Base-by-base conservation (phyloP, 2,329 filamentous ascomycete species). In the Drechslerella stenobrocha region DNA sequence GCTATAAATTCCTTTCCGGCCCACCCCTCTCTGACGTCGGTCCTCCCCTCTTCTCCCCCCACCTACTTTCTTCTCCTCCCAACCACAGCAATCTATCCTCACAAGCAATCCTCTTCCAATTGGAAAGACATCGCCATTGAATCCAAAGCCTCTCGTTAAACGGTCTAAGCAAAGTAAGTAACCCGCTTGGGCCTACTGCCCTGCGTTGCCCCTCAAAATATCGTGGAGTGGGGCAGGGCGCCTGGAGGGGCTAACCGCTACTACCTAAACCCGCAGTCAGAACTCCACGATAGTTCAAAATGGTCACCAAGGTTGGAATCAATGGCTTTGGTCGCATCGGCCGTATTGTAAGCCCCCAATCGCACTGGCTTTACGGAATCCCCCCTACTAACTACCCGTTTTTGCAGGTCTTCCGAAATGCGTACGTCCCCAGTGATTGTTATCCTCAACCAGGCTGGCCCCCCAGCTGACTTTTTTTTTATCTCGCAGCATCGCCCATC, bases 261-360 rank as follows among this genome's bases (percentile, higher is more conserved):
- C 15, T 23, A 3, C 34, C 22, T 7, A 20, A 8, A 23, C 45
- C 42, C 42, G 52, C 37, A 50, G 13, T 23, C 9, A 52, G 8
- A 20, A n/a, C 15, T 8, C 22, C 15, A 42, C 37, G 37, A 50
- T 53, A 47, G 35, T 48, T 47, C 47, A 72, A 71, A 67, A 73
- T 73, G 72, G 70, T 71, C 56, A 63, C 71, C 56, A 69, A 71
- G 15, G 70, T 73, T 50, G 72, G 72, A 70, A 74, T 74, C 37
- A 74, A 74, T 88, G 92, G 93, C 80, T 98, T 98, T 84, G 93
- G 93, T 83, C 91, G 93, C 81, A 98, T 98, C 81, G 93, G 93
- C 77, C 89, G 93, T 80, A 96, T 98, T 80, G 85, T 81, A 76
- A 76, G 79, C 79, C 37, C 20, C 63, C 50, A 22, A 40, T 20